Evolutionary conservation across 805 yeast species (phyloP), one percentile per base, ranked within the genome.

Genomic region (Nakazawaea ambrosiae): DNA sequence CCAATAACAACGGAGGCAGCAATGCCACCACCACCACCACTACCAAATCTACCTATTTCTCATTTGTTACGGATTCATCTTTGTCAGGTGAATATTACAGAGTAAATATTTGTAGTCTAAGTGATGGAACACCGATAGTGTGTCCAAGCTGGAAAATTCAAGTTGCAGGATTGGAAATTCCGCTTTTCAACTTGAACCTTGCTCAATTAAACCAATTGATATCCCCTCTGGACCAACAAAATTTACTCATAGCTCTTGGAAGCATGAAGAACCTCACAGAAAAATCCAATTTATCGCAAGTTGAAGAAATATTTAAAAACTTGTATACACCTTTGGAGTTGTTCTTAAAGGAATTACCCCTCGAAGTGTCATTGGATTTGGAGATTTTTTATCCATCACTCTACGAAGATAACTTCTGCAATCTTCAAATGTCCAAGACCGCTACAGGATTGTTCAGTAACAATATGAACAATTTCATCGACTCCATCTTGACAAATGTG

Each of bases 51-150:
- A 51, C 55, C 23, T 53, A 59, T 17, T 68, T 80, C 28, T 79
- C 92, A 11, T 77, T 86, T 52, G 95, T 90, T 12, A 89, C 97
- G 1, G 88, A 96, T 1, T 87, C 96, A 0, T 88, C 97, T 1
- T 63, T 92, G 37, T 73, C 79, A 18, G 97, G 97, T 11, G 79
- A 75, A 38, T 92, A 87, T 53, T 66, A 78, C 29, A 71, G 82
- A 32, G 60, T 85, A 15, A 75, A 73, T 41, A 78, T 90, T 2
- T 82, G 86, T 42, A 55, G 82, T 20, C 68, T 90, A 17, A 71
- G 75, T 42, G 97, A 92, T 61, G 86, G 90, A 9, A 83, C 90
- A 0, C 90, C 96, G 0, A 73, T 90, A 18, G 84, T 84, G 2
- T 78, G 88, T 44, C 94, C 94, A 1, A 61, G 64, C 23, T 73